Conservation (phyloP, 495 filamentous ascomycete species). For the Usnea hakonensis region DNA sequence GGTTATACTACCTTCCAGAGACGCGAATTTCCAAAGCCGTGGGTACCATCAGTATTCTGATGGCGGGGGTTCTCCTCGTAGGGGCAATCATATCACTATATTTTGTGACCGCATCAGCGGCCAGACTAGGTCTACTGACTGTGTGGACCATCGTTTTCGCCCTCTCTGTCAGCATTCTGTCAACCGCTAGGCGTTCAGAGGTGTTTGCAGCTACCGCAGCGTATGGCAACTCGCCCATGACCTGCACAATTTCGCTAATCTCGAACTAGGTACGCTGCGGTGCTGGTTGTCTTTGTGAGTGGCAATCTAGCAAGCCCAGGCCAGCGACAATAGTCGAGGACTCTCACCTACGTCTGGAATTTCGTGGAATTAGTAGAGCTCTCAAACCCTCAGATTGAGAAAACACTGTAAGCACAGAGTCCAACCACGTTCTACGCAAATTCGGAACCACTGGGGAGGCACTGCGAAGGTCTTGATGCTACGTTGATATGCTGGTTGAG, state of each 20-base stretch:
- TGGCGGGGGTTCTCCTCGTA: constrained; percentile 6
- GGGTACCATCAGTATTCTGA: constrained; percentile 1
- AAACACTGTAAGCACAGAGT: background rate
- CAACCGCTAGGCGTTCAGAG: constrained; percentile 10
- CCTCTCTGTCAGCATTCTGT: constrained; percentile 7
- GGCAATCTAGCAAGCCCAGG: constrained; percentile 12
- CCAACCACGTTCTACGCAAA: background rate
- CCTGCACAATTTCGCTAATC: background rate
- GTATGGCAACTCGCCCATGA: background rate
- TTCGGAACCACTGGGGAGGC: background rate
- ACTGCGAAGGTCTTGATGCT: background rate
- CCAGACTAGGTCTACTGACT: constrained; percentile 6
- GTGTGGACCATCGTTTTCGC: constrained; percentile 14
- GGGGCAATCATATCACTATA: constrained; percentile 11
- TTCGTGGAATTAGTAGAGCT: background rate
- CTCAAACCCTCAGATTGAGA: background rate
- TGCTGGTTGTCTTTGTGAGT: constrained; percentile 13
- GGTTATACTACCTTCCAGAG: constrained; percentile 7
- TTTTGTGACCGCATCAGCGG: background rate
- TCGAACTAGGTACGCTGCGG: constrained; percentile 4
- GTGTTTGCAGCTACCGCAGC: constrained; percentile 11
- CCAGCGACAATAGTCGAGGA: background rate
- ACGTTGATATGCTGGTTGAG: background rate
- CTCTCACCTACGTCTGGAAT: background rate
- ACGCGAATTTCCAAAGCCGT: constrained; percentile 6